These are phyloP conservation scores for Bacterosira constricta DNA, from an alignment of 108 stramenopile species.

Conservation along the genomic window DNA sequence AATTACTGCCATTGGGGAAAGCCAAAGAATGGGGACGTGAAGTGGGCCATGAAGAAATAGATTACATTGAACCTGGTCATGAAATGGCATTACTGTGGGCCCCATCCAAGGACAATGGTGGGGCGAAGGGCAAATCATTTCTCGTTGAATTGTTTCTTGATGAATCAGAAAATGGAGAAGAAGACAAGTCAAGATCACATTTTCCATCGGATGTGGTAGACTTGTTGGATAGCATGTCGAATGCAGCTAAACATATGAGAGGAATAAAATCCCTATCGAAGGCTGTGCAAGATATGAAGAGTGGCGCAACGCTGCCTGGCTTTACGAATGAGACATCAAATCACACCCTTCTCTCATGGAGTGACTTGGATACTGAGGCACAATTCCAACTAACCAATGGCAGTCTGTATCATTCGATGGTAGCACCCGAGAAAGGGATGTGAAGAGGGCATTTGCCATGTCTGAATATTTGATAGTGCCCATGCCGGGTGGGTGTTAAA, in stretches of 20 bases:
- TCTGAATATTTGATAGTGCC: too few species aligned
- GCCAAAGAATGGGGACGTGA: conserved; percentile 5
- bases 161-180: too few species aligned
- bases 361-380: conserved; percentile 42
- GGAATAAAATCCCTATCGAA: conserved; percentile 5
- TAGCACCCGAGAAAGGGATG: too few species aligned
- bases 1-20: conserved; percentile 6
- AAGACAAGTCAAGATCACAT: neutral
- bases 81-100: conserved; percentile 3
- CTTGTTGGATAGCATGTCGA: neutral
- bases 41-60: neutral
- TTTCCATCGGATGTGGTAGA: conserved; percentile 9
- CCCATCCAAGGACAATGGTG: conserved; percentile 1
- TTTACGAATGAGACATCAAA: neutral
- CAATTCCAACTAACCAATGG: too few species aligned
- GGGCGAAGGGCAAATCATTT: neutral
- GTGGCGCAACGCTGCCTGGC: too few species aligned
- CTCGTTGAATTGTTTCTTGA: neutral
- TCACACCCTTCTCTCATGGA: conserved; percentile 21
- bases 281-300: neutral
- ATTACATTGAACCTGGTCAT: conserved; percentile 6
- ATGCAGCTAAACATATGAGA: conserved; percentile 7
- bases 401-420: too few species aligned
- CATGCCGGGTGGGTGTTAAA: too few species aligned
- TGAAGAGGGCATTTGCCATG: too few species aligned